phyloP scores from a whole-genome alignment of 192 early-diverging fungal species.

The Mortierella alpina region DNA sequence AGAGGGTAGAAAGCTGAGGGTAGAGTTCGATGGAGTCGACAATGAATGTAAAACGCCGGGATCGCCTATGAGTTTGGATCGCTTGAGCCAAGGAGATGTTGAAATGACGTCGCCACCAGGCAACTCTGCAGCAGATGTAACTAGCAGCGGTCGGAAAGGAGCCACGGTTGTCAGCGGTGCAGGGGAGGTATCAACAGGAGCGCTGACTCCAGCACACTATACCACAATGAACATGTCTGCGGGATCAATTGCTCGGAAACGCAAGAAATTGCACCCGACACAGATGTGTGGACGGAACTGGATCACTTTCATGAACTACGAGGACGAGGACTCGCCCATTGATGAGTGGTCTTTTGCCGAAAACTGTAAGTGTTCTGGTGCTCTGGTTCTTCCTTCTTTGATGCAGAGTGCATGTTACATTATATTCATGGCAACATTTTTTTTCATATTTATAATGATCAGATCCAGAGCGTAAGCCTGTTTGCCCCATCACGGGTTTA shows the following conservation, averaged over 20 bases:
- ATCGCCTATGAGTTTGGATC: slow-evolving; percentile 30
- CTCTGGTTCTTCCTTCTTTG: not conserved
- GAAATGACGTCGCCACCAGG: slow-evolving; percentile 21
- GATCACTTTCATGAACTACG: slow-evolving; percentile 54
- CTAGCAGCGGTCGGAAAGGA: not conserved
- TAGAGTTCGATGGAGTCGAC: slow-evolving; percentile 19
- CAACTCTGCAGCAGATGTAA: not conserved
- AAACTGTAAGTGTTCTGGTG: slow-evolving; percentile 21
- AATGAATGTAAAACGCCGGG: slow-evolving; percentile 12
- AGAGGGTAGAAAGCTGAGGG: slow-evolving; percentile 4
- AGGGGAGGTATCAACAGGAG: slow-evolving; percentile 5
- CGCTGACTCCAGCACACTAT: slow-evolving; percentile 32
- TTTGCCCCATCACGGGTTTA: slow-evolving; percentile 72
- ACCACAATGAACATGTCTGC: slow-evolving; percentile 34
- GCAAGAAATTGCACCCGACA: slow-evolving; percentile 31
- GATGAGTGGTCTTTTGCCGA: slow-evolving; percentile 45
- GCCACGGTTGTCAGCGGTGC: not conserved
- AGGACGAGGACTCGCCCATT: slow-evolving; percentile 30
- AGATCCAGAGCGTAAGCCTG: slow-evolving; percentile 46
- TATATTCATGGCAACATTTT: not conserved
- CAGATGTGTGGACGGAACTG: slow-evolving; percentile 61
- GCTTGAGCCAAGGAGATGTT: slow-evolving; percentile 4
- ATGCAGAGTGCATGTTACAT: not conserved
- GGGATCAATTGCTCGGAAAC: slow-evolving; percentile 40
- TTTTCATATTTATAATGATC: not conserved